Base-by-base conservation (phyloP, 305 asterid species). In the Solanum hybrid region DNA sequence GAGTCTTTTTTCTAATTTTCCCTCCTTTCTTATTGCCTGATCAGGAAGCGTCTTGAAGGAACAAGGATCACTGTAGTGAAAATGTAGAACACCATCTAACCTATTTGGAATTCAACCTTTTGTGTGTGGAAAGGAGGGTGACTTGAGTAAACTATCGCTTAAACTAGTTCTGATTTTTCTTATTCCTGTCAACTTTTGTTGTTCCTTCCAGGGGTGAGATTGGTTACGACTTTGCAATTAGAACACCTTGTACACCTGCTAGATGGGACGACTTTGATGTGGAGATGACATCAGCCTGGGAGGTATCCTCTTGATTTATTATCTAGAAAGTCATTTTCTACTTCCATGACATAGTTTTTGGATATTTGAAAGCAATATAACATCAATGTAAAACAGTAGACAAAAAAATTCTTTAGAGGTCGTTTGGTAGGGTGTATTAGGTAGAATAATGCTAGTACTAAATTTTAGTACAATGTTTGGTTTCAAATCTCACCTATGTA, bases 231-330 rank as follows among this genome's bases (percentile, higher is more conserved):
- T 96, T 96, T 90, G 91, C 96, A 89, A 92, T 97, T 41, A 93
- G 93, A 91, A 96, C 99, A 68, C 98, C 98, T 87, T 95, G 96
- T 90, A 92, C 98, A 80, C 96, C 98, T 91, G 94, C 97, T 39
- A 95, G 99, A 95, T 96, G 99, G 99, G 97, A 94, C 33, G 98
- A 95, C 90, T 97, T 96, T 81, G 98, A 95, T 73, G 84, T 92
- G 89, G 99, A 97, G 95, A 97, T 97, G 99, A 93, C 97, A 89
- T 96, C 95, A 37, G 98, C 99, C 29, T 97, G 99, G 99, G 98
- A 97, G 97, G 99, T 96, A 93, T 92, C 20, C 76, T 32, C 76
- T 51, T n/a, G 65, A 51, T 29, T 45, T 51, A 45, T 84, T 29
- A 51, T 45, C 88, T 29, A 10, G 39, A 84, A 45, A 84, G 73